Base-by-base conservation (phyloP, 495 filamentous ascomycete genomes). In the Penicillium pancosmium region DNA sequence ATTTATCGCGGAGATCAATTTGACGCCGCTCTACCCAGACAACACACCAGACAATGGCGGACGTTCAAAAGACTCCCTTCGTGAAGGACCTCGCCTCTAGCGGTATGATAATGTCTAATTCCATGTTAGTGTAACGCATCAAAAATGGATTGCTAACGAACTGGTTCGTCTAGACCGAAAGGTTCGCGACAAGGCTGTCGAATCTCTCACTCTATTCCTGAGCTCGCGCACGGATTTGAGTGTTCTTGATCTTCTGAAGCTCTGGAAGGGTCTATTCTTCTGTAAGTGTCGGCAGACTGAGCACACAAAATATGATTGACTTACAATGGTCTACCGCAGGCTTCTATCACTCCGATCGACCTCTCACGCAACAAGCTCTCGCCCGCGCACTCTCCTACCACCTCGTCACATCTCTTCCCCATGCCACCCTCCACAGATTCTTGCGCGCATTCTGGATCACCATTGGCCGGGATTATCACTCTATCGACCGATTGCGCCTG, bases 251-350 rank as follows among this genome's bases (percentile, higher is more conserved):
- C 78, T 91, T 34, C 80, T 95, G 54, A 97, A 97, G 76, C 82
- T 98, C 59, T 97, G 93, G 92, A 97, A 96, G 74, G 94, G 93
- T 36, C 85, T 98, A 23, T 98, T 95, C 78, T 98, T 89, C 83
- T 94, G 92, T 88, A 75, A 9, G 73, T 68, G 36, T 31, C 1
- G 27, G 27, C 27, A 6, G 8, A 31, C 6, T 1, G 27, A 31
- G 0, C 8, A 31, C 8, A 6, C 4, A 25, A 23, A 3, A 25
- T 31, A 25, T 13, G 10, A 31, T 52, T 15, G 10, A 19, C 27
- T 52, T 21, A 52, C 16, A 52, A 54, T 36, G 16, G 1, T 50
- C 41, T 35, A 33, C 19, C 11, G 35, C 43, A 87, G 84, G 84
- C 75, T 85, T 97, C 72, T 97, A 91, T 88, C 93, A 96, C 88